These are phyloP conservation scores for Prosopis cineraria DNA, from an alignment of 306 rosid species.

Conservation along the genomic window DNA sequence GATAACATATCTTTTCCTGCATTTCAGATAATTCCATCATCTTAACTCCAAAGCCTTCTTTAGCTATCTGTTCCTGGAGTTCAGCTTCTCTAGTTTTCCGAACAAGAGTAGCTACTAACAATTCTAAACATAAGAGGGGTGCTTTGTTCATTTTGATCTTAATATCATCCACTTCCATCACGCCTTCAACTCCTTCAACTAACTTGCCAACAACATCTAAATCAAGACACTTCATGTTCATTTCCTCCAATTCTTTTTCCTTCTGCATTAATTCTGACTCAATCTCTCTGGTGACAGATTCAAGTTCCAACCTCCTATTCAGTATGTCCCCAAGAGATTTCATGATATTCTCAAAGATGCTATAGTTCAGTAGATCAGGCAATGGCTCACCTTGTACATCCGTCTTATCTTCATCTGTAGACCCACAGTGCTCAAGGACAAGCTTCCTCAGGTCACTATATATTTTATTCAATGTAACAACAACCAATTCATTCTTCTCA, in stretches of 20 bases:
- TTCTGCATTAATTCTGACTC: slow-evolving; percentile 61
- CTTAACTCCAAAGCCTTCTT: slow-evolving; percentile 54
- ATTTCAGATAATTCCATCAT: slow-evolving; percentile 56
- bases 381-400: slow-evolving; percentile 46
- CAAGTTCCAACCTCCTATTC: slow-evolving; percentile 60
- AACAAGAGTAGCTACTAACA: slow-evolving; percentile 64
- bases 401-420: slow-evolving; percentile 49
- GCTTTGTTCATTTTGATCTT: slow-evolving; percentile 40
- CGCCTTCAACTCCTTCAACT: slow-evolving; percentile 59
- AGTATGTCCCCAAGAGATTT: slow-evolving; percentile 53
- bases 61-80: slow-evolving; percentile 52
- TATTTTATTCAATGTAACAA: slow-evolving; percentile 50
- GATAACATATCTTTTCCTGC: slow-evolving; percentile 56
- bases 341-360: slow-evolving; percentile 55
- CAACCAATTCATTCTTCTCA: slow-evolving; percentile 63
- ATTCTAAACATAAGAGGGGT: slow-evolving; percentile 60
- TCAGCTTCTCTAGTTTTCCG: slow-evolving; percentile 67
- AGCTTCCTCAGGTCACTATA: slow-evolving; percentile 60
- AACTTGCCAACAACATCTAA: slow-evolving; percentile 57
- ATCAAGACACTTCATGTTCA: slow-evolving; percentile 60
- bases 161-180: slow-evolving; percentile 51
- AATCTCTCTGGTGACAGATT: slow-evolving; percentile 55
- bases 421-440: slow-evolving; percentile 46
- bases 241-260: slow-evolving; percentile 63
- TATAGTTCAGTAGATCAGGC: slow-evolving; percentile 63